Conservation (phyloP, 306 rosid genomes). For the Ochetophila trinervis region DNA sequence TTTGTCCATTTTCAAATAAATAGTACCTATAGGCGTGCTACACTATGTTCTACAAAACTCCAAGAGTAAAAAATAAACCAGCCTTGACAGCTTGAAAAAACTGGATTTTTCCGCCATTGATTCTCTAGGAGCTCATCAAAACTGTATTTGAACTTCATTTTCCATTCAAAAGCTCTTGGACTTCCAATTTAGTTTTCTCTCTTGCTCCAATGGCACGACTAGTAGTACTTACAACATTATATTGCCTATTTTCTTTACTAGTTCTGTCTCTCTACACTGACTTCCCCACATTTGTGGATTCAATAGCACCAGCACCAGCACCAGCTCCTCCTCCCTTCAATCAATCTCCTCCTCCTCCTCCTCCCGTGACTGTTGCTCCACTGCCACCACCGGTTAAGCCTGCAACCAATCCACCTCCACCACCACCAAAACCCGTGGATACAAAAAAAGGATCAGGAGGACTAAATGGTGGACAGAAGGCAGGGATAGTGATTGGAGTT, state of each 20-base stretch:
- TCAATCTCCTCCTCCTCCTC: neutral
- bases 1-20: neutral
- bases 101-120: neutral
- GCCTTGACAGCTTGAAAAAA: neutral
- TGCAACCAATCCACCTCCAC: neutral
- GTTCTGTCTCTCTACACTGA: neutral
- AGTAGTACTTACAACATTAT: neutral
- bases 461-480: slow-evolving; percentile 42
- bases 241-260: neutral
- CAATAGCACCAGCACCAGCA: neutral
- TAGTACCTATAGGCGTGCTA: slow-evolving; percentile 1
- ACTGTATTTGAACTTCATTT: slow-evolving; percentile 1
- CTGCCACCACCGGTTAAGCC: neutral
- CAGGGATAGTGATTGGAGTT: slow-evolving; percentile 39
- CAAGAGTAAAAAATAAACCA: neutral
- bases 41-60: slow-evolving; percentile 11
- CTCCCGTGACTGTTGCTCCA: neutral
- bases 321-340: neutral
- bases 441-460: slow-evolving; percentile 6
- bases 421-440: neutral
- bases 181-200: neutral
- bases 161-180: neutral
- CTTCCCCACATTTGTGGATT: neutral
- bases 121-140: too few relatives aligned
- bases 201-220: slow-evolving; percentile 10